A percentile compares a stretch with the other conserved stretches of the same genome.
These are phyloP conservation scores for Urostyla sp. DNA, from an alignment of 73 alveolate genomes.

Conservation along the genomic window DNA sequence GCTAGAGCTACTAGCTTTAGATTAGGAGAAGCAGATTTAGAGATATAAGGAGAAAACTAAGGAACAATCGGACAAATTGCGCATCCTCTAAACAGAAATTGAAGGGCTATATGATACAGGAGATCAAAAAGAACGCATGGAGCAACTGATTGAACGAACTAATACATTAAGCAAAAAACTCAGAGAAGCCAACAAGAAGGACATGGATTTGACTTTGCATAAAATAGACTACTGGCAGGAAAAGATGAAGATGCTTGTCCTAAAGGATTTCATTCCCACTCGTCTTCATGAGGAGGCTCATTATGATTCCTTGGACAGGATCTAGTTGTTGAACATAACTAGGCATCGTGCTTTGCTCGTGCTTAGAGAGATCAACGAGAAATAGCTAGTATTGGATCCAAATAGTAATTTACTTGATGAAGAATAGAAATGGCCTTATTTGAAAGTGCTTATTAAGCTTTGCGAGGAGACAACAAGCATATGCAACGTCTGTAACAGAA, in stretches of 20 bases:
- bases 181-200: constrained; percentile 64
- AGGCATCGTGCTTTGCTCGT: constrained; percentile 51
- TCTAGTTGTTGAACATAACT: constrained; percentile 40
- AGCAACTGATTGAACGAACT: constrained; percentile 52
- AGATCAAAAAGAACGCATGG: constrained; percentile 51
- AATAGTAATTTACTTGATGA: constrained; percentile 24
- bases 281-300: constrained; percentile 49
- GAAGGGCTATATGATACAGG: constrained; percentile 55
- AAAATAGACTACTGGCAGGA: constrained; percentile 63
- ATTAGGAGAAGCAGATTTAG: constrained; percentile 39
- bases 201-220: constrained; percentile 40
- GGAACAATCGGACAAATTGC: constrained; percentile 43
- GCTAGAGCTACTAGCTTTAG: constrained; percentile 59
- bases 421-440: neutral
- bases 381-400: constrained; percentile 18
- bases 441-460: constrained; percentile 3
- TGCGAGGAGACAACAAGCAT: too few species aligned
- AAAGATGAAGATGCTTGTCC: constrained; percentile 38
- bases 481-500: constrained; percentile 21
- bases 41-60: constrained; percentile 59
- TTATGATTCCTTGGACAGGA: constrained; percentile 48
- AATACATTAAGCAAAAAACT: constrained; percentile 32
- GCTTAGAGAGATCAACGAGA: constrained; percentile 60
- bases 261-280: constrained; percentile 52
- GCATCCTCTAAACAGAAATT: constrained; percentile 56